These are phyloP conservation scores for Leucocoprinus leucothites DNA, from an alignment of 768 basidiomycete species.

Conservation along the genomic window DNA sequence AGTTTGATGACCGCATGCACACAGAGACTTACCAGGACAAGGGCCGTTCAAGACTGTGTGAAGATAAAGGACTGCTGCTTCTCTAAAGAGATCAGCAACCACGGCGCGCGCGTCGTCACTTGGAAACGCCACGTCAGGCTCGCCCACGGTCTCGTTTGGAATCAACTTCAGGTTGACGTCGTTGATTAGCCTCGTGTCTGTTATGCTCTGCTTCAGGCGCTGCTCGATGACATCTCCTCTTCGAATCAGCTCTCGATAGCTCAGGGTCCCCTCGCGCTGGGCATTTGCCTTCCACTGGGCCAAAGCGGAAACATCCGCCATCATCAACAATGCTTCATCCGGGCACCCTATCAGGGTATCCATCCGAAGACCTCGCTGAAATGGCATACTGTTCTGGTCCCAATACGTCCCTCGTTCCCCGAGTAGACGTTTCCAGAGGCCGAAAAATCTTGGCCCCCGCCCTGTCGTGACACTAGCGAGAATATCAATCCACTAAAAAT, in stretches of 20 bases:
- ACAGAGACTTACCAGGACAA: constrained; percentile 54
- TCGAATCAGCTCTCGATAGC: constrained; percentile 69
- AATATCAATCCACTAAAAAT: constrained; percentile 72
- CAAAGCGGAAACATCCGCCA: constrained; percentile 71
- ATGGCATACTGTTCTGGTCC: constrained; percentile 33
- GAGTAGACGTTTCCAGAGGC: constrained; percentile 65
- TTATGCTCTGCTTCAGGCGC: constrained; percentile 46
- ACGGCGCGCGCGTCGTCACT: constrained; percentile 45
- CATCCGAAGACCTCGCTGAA: constrained; percentile 49
- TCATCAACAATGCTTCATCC: constrained; percentile 71
- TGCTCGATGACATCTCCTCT: constrained; percentile 73
- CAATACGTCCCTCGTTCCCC: constrained; percentile 26
- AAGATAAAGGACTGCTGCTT: constrained; percentile 64
- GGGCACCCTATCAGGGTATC: constrained; percentile 74
- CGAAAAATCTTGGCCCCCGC: constrained; percentile 62
- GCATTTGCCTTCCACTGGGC: constrained; percentile 74
- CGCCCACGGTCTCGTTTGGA: constrained; percentile 25
- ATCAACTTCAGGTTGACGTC: constrained; percentile 30
- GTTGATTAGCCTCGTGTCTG: constrained; percentile 26
- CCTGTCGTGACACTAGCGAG: constrained; percentile 62
- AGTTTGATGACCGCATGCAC: neutral
- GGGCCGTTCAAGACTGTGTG: constrained; percentile 68
- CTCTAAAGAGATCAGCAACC: constrained; percentile 58
- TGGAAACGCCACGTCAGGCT: constrained; percentile 25
- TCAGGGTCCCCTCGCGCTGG: constrained; percentile 61